A percentile compares a stretch with the other conserved stretches of the same genome.
Evolutionary conservation across 208 protist genomes (phyloP).

Genomic region (Acanthamoeba healyi): DNA sequence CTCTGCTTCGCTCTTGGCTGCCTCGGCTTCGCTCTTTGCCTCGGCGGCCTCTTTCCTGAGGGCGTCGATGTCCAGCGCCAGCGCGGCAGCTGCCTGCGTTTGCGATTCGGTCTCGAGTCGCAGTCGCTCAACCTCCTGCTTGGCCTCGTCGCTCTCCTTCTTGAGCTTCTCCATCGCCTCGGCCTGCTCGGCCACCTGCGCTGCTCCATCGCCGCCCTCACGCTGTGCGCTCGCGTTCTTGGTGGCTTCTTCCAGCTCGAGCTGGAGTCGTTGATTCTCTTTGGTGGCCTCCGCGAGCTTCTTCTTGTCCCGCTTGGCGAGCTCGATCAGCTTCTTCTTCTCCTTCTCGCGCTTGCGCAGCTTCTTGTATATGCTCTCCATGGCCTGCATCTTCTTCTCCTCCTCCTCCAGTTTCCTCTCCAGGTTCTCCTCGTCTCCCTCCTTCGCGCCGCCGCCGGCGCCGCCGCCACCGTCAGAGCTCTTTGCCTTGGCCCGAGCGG

Average conservation of each 20-base stretch:
- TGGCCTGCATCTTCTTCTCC: conserved; percentile 41
- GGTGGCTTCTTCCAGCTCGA: not conserved
- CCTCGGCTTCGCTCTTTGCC: conserved; percentile 34
- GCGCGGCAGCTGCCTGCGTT: not conserved
- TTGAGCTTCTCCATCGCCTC: not conserved
- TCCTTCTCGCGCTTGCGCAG: conserved; percentile 45
- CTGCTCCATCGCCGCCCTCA: not conserved
- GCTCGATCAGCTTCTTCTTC: conserved; percentile 43
- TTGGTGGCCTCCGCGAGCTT: not conserved
- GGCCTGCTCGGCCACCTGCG: not conserved
- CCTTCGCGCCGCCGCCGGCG: not conserved
- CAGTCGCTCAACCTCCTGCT: conserved; percentile 1
- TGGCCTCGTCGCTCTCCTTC: not conserved
- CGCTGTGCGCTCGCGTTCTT: too few species aligned
- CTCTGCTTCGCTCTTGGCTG: not conserved
- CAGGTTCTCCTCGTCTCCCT: not conserved
- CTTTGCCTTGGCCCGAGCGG: not conserved
- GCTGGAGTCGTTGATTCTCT: not conserved
- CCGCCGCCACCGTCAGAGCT: too few species aligned
- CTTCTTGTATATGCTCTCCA: conserved; percentile 44
- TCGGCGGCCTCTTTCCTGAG: not conserved
- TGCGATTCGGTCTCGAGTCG: not conserved
- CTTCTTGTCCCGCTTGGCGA: conserved; percentile 31
- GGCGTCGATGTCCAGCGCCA: not conserved
- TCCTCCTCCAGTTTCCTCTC: conserved; percentile 20